A percentile compares a stretch with the other conserved stretches of the same genome.
phyloP scores from a whole-genome alignment of 192 early-diverging fungal species.

The Kickxella alabastrina region DNA sequence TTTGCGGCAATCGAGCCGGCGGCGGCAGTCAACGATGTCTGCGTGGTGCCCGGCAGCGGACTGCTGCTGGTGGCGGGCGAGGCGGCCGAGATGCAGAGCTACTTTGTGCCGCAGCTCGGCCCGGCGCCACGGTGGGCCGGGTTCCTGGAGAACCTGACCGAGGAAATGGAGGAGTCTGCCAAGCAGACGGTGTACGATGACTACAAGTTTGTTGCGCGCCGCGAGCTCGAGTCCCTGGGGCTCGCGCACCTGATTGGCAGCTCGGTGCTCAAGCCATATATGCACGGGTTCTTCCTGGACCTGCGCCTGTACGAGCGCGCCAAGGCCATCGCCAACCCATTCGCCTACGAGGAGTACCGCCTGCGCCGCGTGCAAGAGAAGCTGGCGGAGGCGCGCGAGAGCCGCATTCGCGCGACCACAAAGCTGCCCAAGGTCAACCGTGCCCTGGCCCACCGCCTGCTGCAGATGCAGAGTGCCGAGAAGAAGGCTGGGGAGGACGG shows the following conservation, averaged over 20 bases:
- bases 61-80: slow-evolving; percentile 90
- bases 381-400: slow-evolving; percentile 77
- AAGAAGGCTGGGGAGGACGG: slow-evolving; percentile 41
- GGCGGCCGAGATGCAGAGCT: slow-evolving; percentile 86
- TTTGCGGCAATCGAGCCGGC: slow-evolving; percentile 92
- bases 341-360: slow-evolving; percentile 90
- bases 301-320: slow-evolving; percentile 94
- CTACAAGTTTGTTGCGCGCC: slow-evolving; percentile 95
- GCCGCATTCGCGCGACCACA: slow-evolving; percentile 81
- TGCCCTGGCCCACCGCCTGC: slow-evolving; percentile 71
- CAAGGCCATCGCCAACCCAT: slow-evolving; percentile 92
- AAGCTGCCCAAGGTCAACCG: slow-evolving; percentile 93
- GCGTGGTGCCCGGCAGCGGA: slow-evolving; percentile 74
- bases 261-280: slow-evolving; percentile 89
- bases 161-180: slow-evolving; percentile 87
- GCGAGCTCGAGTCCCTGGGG: slow-evolving; percentile 79
- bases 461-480: slow-evolving; percentile 44
- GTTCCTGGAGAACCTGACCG: slow-evolving; percentile 96
- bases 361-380: slow-evolving; percentile 73
- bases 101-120: slow-evolving; percentile 88
- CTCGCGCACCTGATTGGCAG: slow-evolving; percentile 91
- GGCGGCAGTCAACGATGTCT: slow-evolving; percentile 91
- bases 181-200: slow-evolving; percentile 87
- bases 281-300: slow-evolving; percentile 99
- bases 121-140: slow-evolving; percentile 89